Evolutionary conservation across 371 early-diverging fungal genomes (phyloP), one percentile per base, ranked within the genome.

Genomic region (Mortierella sp.): DNA sequence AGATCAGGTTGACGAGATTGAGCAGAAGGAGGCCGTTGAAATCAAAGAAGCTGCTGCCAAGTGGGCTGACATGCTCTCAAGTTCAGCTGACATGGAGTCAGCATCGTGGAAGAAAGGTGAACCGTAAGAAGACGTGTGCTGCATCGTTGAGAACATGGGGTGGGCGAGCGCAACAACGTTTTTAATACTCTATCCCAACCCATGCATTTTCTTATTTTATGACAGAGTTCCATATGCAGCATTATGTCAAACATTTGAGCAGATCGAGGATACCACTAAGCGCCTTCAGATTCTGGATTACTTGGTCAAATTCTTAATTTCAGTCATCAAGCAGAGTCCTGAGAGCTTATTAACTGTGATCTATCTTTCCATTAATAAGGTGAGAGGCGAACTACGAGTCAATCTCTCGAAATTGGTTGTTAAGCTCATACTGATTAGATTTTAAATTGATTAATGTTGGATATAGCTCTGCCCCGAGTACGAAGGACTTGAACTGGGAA

Each of bases 401-500:
- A 28, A 28, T 1, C 49, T 28, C 45, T 26, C 26, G 22, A 24
- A n/a, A 32, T n/a, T 52, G 3, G 2, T 20, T 51, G 18, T n/a
- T 51, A 18, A 18, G 51, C 4, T 22, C 51, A 18, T 51, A n/a
- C 14, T 14, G 26, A 39, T 5, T 49, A 22, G 20, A 35, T 62
- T 67, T 43, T 10, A 16, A 26, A 58, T 9, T 55, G 10, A 32
- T 40, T 16, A 1, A 30, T 22, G 18, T 45, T 45, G 55, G 30
- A 4, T 45, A 14, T 74, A 95, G 95, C 86, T 98, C 37, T 94
- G 96, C 37, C 98, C 99, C 0, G 97, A 97, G 70, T 97, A 97
- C 75, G 97, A 98, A 81, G 97, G 97, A 12, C 86, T 97, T 30
- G 99, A 99, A 83, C 88, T 99, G 40, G 99, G 99, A 18, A 92